Evolutionary conservation across 768 basidiomycete species (phyloP).

Genomic region (Fomitopsis pulvina): DNA sequence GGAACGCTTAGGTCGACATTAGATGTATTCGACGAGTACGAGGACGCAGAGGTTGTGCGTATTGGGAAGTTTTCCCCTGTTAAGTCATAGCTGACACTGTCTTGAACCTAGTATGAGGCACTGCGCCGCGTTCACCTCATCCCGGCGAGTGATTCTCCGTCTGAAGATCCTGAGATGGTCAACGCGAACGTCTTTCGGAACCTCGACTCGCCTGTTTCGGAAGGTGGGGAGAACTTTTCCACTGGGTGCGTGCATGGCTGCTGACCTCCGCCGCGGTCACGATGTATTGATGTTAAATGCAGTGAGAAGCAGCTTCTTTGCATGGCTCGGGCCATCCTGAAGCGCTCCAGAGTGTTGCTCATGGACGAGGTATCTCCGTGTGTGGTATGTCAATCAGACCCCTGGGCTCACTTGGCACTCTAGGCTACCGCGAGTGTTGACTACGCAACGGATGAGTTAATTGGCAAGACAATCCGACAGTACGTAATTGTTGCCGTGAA

Average conservation of each 20-base stretch:
- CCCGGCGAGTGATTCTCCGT: conserved; percentile 42
- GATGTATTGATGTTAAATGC: background rate
- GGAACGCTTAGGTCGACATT: conserved; percentile 76
- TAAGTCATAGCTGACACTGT: background rate
- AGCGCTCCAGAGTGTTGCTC: conserved; percentile 67
- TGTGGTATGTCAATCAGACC: background rate
- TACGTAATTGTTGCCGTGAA: conserved; percentile 28
- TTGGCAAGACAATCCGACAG: conserved; percentile 76
- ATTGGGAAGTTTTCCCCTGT: background rate
- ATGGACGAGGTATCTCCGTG: conserved; percentile 68
- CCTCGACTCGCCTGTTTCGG: conserved; percentile 67
- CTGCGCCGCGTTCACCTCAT: conserved; percentile 82
- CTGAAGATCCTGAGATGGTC: conserved; percentile 39
- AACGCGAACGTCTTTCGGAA: conserved; percentile 76
- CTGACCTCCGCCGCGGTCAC: conserved; percentile 5
- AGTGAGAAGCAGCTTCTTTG: conserved; percentile 84
- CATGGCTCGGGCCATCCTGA: conserved; percentile 83
- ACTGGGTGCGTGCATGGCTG: conserved; percentile 46
- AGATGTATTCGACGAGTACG: conserved; percentile 83
- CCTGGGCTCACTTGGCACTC: conserved; percentile 4
- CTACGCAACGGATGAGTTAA: conserved; percentile 85
- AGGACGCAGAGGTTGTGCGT: conserved; percentile 75
- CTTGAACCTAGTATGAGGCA: conserved; percentile 57
- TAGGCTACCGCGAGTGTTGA: conserved; percentile 76
- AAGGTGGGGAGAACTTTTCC: conserved; percentile 88